phyloP scores from a whole-genome alignment of 208 protist species.

The Acanthamoeba castellanii region DNA sequence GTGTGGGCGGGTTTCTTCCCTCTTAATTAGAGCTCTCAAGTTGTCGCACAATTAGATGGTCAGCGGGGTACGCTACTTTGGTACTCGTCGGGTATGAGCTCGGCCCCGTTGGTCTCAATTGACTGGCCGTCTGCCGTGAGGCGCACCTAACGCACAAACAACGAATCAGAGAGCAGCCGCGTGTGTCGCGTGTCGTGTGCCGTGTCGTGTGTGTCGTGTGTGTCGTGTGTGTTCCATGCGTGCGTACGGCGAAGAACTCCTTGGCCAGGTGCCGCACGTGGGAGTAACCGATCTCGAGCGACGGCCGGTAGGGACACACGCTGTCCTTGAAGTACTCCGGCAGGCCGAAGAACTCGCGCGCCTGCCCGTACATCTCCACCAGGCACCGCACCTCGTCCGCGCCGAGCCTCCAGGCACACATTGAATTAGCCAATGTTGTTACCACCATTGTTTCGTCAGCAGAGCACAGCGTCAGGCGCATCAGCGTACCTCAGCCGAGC shows the following conservation, averaged over 20 bases:
- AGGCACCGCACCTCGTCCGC: neutral
- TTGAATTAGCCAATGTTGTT: no score
- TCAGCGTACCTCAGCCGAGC: neutral
- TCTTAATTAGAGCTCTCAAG: neutral
- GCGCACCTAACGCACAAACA: neutral
- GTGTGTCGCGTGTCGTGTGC: neutral
- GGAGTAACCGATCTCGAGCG: constrained; percentile 13
- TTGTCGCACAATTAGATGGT: neutral
- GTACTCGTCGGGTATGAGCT: neutral
- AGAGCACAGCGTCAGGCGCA: neutral
- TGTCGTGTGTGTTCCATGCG: neutral
- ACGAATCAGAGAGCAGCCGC: neutral
- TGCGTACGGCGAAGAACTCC: constrained; percentile 38
- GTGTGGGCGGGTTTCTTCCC: neutral
- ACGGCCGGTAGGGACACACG: constrained; percentile 1
- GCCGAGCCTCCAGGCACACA: neutral
- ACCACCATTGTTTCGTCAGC: no score
- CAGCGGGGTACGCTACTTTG: neutral
- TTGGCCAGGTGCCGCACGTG: neutral
- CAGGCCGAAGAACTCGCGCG: neutral
- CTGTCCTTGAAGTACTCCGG: constrained; percentile 5
- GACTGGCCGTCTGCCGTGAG: neutral
- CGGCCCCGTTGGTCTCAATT: neutral
- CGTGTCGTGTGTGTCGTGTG: neutral
- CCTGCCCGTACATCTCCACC: neutral